phyloP scores from a whole-genome alignment of 805 yeast species.

The Kluyveromyces nonfermentans region DNA sequence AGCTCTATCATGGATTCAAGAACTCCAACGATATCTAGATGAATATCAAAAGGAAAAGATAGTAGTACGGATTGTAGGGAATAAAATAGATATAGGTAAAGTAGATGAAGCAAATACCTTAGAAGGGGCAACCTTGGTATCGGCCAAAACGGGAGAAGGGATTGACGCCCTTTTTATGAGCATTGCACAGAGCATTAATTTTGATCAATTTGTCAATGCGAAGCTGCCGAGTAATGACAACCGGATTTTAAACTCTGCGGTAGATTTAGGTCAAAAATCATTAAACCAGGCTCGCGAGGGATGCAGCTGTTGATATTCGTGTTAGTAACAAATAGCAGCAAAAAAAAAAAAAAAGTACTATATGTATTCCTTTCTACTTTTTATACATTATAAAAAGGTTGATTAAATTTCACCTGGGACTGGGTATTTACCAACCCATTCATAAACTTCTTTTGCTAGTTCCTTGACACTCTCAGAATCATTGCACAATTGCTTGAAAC shows the following conservation, averaged over 20 bases:
- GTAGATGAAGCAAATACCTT: constrained; percentile 34
- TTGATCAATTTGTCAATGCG: constrained; percentile 14
- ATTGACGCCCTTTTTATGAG: constrained; percentile 36
- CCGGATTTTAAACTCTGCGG: background rate
- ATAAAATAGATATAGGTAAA: constrained; percentile 51
- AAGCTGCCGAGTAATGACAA: background rate
- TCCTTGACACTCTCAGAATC: constrained; percentile 51
- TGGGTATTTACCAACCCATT: constrained; percentile 69
- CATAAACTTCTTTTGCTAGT: constrained; percentile 55
- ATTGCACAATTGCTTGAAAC: constrained; percentile 63
- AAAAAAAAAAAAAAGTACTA: constrained; percentile 6
- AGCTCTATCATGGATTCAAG: constrained; percentile 73
- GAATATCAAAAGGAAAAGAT: constrained; percentile 49
- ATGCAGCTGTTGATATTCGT: background rate
- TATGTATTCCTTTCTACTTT: background rate
- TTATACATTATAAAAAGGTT: background rate
- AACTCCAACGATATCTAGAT: constrained; percentile 36
- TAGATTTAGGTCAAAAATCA: background rate
- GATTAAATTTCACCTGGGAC: constrained; percentile 69
- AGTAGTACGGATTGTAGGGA: constrained; percentile 66
- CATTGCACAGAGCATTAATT: constrained; percentile 35
- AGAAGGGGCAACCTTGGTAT: constrained; percentile 37
- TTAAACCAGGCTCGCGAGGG: background rate
- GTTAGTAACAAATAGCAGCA: constrained; percentile 4
- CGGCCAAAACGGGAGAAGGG: constrained; percentile 47